phyloP scores from a whole-genome alignment of 345 rosid genomes.

The Dipteronia sinensis region DNA sequence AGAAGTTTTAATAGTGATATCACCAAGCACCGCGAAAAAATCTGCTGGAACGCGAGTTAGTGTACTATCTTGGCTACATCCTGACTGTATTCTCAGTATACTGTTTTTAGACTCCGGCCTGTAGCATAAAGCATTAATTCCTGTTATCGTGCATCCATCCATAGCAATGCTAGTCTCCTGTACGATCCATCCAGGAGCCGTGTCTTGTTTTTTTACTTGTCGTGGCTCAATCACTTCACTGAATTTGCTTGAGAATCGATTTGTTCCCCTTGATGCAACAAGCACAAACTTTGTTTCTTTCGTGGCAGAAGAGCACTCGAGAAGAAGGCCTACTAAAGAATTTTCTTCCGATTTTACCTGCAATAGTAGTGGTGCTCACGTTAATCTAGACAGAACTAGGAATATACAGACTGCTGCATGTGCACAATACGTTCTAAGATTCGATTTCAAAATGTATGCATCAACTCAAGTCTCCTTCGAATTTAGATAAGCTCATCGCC shows the following conservation, averaged over 20 bases:
- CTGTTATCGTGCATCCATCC: slow-evolving; percentile 53
- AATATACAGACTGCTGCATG: background rate
- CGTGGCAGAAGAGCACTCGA: slow-evolving; percentile 51
- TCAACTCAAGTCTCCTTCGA: background rate
- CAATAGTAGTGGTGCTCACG: slow-evolving; percentile 16
- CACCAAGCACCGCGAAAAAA: slow-evolving; percentile 68
- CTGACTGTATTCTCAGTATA: slow-evolving; percentile 19
- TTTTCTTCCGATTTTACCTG: slow-evolving; percentile 72
- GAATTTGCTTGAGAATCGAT: slow-evolving; percentile 33
- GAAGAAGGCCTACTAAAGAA: slow-evolving; percentile 59
- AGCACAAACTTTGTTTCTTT: slow-evolving; percentile 41
- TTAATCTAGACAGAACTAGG: background rate
- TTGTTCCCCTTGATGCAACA: slow-evolving; percentile 39
- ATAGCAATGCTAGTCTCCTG: slow-evolving; percentile 47
- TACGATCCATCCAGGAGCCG: slow-evolving; percentile 50
- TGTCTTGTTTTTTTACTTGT: slow-evolving; percentile 28
- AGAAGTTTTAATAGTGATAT: slow-evolving; percentile 40
- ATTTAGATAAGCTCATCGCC: too few relatives aligned
- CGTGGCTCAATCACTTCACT: slow-evolving; percentile 38
- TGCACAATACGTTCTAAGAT: background rate
- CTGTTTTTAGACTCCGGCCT: slow-evolving; percentile 23
- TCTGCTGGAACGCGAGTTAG: slow-evolving; percentile 22
- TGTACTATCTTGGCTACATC: slow-evolving; percentile 9
- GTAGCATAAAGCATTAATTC: slow-evolving; percentile 67
- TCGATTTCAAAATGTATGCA: background rate